Conservation (phyloP, 495 filamentous ascomycete species). For the Daldinia vernicosa region DNA sequence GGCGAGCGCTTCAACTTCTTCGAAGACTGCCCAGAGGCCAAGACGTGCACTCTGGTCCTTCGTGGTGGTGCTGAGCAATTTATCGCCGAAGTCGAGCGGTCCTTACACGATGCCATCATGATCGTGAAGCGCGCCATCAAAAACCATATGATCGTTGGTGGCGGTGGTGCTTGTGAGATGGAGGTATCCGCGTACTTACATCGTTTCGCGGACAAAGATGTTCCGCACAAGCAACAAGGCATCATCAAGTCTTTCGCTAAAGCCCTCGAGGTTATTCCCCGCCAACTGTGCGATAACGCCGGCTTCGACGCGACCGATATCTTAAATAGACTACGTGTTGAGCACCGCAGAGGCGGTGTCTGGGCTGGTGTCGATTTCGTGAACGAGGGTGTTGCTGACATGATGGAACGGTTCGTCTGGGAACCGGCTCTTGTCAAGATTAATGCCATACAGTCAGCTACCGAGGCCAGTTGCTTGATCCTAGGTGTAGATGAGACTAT, state of each 20-base stretch:
- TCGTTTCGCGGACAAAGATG: slow-evolving; percentile 87
- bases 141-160: slow-evolving; percentile 92
- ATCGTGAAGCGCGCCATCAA: slow-evolving; percentile 97
- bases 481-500: slow-evolving; percentile 98
- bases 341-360: slow-evolving; percentile 86
- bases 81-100: slow-evolving; percentile 97
- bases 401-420: slow-evolving; percentile 95
- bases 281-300: slow-evolving; percentile 97
- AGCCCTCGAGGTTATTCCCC: slow-evolving; percentile 94
- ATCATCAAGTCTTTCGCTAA: slow-evolving; percentile 98
- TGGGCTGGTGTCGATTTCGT: slow-evolving; percentile 98
- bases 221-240: slow-evolving; percentile 93
- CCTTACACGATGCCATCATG: slow-evolving; percentile 98
- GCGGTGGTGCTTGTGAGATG: slow-evolving; percentile 96
- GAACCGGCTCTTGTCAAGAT: slow-evolving; percentile 96
- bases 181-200: slow-evolving; percentile 93
- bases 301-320: slow-evolving; percentile 99
- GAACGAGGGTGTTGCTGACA: slow-evolving; percentile 89
- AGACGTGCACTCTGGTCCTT: slow-evolving; percentile 95
- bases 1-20: slow-evolving; percentile 99
- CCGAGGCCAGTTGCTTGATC: slow-evolving; percentile 94
- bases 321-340: slow-evolving; percentile 90
- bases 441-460: slow-evolving; percentile 95
- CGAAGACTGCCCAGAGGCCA: slow-evolving; percentile 90
- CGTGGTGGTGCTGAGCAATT: slow-evolving; percentile 98